These are phyloP conservation scores for Naganishia liquefaciens DNA, from an alignment of 1,284 basidiomycete genomes.

Conservation along the genomic window DNA sequence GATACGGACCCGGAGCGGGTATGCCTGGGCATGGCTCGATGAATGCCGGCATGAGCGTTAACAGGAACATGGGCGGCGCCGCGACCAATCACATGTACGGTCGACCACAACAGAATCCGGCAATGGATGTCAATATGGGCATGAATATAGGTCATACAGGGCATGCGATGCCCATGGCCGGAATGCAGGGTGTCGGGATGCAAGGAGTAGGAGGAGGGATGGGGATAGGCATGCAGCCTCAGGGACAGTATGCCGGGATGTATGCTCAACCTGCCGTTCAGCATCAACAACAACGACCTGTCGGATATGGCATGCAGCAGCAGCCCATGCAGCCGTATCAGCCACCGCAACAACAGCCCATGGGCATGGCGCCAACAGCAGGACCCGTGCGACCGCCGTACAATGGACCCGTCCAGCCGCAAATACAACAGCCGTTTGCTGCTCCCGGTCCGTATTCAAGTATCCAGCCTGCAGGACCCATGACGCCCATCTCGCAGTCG, in stretches of 20 bases:
- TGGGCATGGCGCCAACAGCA: slow-evolving; percentile 2
- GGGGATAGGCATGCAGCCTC: slow-evolving; percentile 18
- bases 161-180: slow-evolving; percentile 9
- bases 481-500: slow-evolving; percentile 21
- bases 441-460: slow-evolving; percentile 33
- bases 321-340: slow-evolving; percentile 25
- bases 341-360: slow-evolving; percentile 30
- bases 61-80: slow-evolving; percentile 11
- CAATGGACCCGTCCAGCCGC: slow-evolving; percentile 29
- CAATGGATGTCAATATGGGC: slow-evolving; percentile 11
- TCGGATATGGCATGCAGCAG: slow-evolving; percentile 25
- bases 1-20: slow-evolving; percentile 49
- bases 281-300: slow-evolving; percentile 30
- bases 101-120: slow-evolving; percentile 13
- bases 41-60: slow-evolving; percentile 33
- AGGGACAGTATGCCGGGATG: slow-evolving; percentile 26
- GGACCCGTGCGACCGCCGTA: slow-evolving; percentile 13
- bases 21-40: slow-evolving; percentile 30
- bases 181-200: slow-evolving; percentile 26
- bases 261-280: slow-evolving; percentile 30
- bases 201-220: neutral
- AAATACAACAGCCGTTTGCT: slow-evolving; percentile 29
- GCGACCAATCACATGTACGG: slow-evolving; percentile 16
- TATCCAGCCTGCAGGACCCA: slow-evolving; percentile 33
- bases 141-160: slow-evolving; percentile 16